These are phyloP conservation scores for Sequoia sempervirens DNA, from an alignment of 75 land plant genomes.

Conservation along the genomic window DNA sequence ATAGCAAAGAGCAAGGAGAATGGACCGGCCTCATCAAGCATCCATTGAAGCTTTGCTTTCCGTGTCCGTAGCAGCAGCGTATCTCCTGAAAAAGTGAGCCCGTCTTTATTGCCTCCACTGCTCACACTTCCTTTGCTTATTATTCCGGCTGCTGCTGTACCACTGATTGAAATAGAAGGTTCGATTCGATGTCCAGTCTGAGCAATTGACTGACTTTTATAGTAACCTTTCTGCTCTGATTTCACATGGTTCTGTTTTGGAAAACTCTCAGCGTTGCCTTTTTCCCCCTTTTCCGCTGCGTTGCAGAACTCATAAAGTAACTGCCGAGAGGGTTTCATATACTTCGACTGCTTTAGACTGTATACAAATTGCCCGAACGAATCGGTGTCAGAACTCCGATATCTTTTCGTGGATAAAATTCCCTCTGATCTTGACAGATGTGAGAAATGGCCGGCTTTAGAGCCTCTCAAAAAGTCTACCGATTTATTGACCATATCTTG, in stretches of 20 bases:
- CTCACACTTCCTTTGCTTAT: no score
- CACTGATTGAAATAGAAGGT: no score
- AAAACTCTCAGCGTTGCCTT: no score
- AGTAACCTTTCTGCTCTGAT: no score
- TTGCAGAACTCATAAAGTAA: constrained; percentile 61
- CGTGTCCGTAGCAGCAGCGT: not conserved
- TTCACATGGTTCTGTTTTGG: no score
- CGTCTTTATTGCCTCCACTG: no score
- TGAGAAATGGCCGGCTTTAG: not conserved
- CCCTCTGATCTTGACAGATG: not conserved
- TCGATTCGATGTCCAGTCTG: no score
- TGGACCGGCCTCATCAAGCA: constrained; percentile 81
- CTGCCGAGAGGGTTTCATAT: constrained; percentile 51
- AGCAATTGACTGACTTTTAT: no score
- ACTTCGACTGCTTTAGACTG: constrained; percentile 39
- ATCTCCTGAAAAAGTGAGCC: no score
- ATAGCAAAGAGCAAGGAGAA: not conserved
- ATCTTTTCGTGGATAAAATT: not conserved
- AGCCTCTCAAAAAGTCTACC: not conserved
- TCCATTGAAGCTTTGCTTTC: constrained; percentile 47
- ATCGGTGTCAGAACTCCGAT: no score
- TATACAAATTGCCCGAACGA: not conserved
- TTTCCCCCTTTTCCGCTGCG: constrained; percentile 20
- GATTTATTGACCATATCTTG: not conserved
- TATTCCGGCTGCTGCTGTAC: no score